These are phyloP conservation scores for Crucibulum laeve DNA, from an alignment of 768 basidiomycete genomes.

Conservation along the genomic window DNA sequence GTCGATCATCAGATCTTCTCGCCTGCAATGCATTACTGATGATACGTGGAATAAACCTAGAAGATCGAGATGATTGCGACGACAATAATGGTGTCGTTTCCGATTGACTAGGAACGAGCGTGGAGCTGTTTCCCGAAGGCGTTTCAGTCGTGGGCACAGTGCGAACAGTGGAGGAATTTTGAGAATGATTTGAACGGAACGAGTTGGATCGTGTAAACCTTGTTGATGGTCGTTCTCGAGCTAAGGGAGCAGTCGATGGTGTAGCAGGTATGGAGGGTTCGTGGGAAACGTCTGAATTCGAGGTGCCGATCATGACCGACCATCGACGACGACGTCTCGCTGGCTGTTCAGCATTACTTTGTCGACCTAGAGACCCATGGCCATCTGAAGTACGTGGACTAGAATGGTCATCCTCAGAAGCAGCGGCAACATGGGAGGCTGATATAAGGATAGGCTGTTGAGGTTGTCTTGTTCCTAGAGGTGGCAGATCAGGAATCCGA, in stretches of 20 bases:
- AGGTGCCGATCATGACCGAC: constrained; percentile 55
- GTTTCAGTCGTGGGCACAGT: too few relatives aligned
- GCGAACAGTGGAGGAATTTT: constrained; percentile 20
- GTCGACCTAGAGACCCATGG: constrained; percentile 23
- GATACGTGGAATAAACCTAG: constrained; percentile 68
- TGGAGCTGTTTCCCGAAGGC: constrained; percentile 7
- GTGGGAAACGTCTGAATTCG: constrained; percentile 2
- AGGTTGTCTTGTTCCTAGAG: constrained; percentile 56
- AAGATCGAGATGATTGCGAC: constrained; percentile 38
- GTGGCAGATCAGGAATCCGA: constrained; percentile 70
- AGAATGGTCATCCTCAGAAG: constrained; percentile 39
- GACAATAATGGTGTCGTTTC: constrained; percentile 22
- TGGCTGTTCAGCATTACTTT: constrained; percentile 25
- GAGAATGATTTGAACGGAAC: constrained; percentile 32
- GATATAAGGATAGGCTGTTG: constrained; percentile 68
- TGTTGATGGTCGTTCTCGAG: constrained; percentile 17
- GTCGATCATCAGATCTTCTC: constrained; percentile 57
- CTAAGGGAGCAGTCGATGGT: constrained; percentile 20
- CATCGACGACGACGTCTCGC: constrained; percentile 58
- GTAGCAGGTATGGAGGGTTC: constrained; percentile 11
- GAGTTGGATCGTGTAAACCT: constrained; percentile 36
- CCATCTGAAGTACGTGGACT: constrained; percentile 47
- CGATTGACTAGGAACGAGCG: constrained; percentile 13
- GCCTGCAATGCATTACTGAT: constrained; percentile 58
- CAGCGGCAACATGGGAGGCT: constrained; percentile 30